These are phyloP conservation scores for Fusarium sp. DNA, from an alignment of 2,329 filamentous ascomycete species.

Conservation along the genomic window DNA sequence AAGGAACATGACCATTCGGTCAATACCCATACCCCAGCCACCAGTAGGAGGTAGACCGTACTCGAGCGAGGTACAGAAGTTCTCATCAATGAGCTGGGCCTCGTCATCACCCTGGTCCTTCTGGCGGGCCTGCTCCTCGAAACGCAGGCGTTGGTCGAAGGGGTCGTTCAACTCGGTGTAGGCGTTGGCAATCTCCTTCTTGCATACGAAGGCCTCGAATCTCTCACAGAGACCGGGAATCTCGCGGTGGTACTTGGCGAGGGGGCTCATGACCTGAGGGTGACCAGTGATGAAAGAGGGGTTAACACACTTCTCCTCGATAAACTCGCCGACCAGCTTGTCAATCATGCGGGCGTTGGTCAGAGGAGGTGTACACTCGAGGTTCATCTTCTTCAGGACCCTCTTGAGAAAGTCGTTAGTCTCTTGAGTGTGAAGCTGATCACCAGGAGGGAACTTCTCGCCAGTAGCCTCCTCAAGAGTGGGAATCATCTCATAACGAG, in stretches of 20 bases:
- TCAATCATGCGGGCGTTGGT: conserved; percentile 98
- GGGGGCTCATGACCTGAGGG: conserved; percentile 79
- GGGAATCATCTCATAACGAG: conserved; percentile 90
- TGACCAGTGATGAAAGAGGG: conserved; percentile 78
- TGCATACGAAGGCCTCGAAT: conserved; percentile 90
- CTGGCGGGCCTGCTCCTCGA: conserved; percentile 92
- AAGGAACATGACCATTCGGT: conserved; percentile 94
- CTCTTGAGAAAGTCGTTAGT: conserved; percentile 88
- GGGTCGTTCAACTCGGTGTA: conserved; percentile 96
- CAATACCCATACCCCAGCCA: conserved; percentile 96
- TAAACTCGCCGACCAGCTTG: conserved; percentile 92
- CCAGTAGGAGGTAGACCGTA: conserved; percentile 93
- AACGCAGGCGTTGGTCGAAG: conserved; percentile 87
- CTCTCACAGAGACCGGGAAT: conserved; percentile 90
- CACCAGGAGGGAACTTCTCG: conserved; percentile 91
- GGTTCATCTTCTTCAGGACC: conserved; percentile 87
- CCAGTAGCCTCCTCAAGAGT: conserved; percentile 86
- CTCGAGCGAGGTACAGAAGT: conserved; percentile 90
- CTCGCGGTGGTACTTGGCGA: conserved; percentile 93
- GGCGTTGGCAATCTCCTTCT: conserved; percentile 89
- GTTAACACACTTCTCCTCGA: conserved; percentile 93
- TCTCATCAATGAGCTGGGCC: conserved; percentile 95
- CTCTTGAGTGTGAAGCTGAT: conserved; percentile 89
- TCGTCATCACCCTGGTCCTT: conserved; percentile 98
- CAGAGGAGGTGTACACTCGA: conserved; percentile 89